Base-by-base conservation (phyloP, 306 rosid genomes). In the Inga laurina region DNA sequence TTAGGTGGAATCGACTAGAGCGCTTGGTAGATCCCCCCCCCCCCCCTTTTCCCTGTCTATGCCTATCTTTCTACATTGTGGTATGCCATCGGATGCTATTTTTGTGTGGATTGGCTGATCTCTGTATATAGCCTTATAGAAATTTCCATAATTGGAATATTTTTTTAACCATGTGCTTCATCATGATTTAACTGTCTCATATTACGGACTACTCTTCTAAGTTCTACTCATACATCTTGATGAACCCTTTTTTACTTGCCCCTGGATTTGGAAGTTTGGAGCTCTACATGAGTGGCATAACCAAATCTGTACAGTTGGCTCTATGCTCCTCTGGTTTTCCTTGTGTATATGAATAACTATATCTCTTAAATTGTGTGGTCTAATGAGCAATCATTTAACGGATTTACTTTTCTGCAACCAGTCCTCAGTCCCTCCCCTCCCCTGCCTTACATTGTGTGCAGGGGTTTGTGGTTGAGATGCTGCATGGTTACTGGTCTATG, bases 1-100 rank as follows among this genome's bases (percentile, higher is more conserved):
- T 96, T 54, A 88, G 99, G 86, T 96, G 99, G 99, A 92, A 90
- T 86, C 94, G 99, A 85, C 90, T 96, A 41, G 98, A 92, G 83
- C 98, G 98, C 82, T 85, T 94, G 87, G 99, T 96, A 89, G 88
- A 70, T 71, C 79, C 72, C 48, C 86, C 22, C 10, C n/a, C 5
- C 21, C 83, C 35, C 45, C 5, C 44, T 32, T 43, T 61, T 84
- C 5, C 43, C 62, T 84, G 45, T 57, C 12, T 57, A 8, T 21
- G 34, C 5, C 66, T 59, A 59, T 22, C 34, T 22, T 14, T 59
- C 15, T 59, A 59, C 2, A 22, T 22, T 49, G 22, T 67, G 44
- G 11, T 77, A 64, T 71, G 76, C 73, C 75, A 15, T 27, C 52
- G 43, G 37, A 41, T 80, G 43, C 80, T 73, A 64, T 76, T 74